These are phyloP conservation scores for Cylindricascospora bacillispora DNA, from an alignment of 1,139 yeast genomes.

Conservation along the genomic window DNA sequence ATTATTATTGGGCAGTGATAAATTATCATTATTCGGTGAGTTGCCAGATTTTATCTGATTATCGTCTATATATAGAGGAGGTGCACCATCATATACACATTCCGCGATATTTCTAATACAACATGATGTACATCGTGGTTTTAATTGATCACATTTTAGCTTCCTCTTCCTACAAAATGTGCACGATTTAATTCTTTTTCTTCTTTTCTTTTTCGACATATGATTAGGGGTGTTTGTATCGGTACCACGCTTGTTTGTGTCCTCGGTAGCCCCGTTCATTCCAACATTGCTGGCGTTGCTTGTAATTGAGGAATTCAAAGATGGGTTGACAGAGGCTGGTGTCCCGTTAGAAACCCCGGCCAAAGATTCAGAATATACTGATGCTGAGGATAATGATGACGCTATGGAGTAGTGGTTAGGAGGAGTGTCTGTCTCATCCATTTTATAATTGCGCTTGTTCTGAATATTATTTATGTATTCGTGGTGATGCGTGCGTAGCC, in stretches of 20 bases:
- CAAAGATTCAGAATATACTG: too few relatives aligned
- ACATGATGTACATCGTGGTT: conserved; percentile 20
- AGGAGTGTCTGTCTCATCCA: too few relatives aligned
- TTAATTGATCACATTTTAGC: conserved; percentile 22
- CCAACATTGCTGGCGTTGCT: neutral
- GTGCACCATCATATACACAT: conserved; percentile 15
- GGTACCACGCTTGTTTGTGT: neutral
- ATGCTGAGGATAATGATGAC: too few relatives aligned
- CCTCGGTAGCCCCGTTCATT: neutral
- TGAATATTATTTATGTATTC: too few relatives aligned
- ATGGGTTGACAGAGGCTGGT: too few relatives aligned
- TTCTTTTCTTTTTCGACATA: conserved; percentile 8
- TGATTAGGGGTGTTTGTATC: neutral
- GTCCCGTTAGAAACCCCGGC: too few relatives aligned
- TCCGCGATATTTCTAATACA: conserved; percentile 12
- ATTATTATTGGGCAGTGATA: neutral
- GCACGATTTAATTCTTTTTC: conserved; percentile 22
- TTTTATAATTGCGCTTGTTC: too few relatives aligned
- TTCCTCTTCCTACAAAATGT: conserved; percentile 22
- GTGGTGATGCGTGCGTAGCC: too few relatives aligned
- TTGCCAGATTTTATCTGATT: conserved; percentile 1
- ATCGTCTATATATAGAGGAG: conserved; percentile 1
- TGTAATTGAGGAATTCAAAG: too few relatives aligned
- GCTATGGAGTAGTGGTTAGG: too few relatives aligned
- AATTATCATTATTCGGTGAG: conserved; percentile 1